Base-by-base conservation (phyloP, 2,329 filamentous ascomycete species). In the Pseudopyrenochaeta lycopersici region DNA sequence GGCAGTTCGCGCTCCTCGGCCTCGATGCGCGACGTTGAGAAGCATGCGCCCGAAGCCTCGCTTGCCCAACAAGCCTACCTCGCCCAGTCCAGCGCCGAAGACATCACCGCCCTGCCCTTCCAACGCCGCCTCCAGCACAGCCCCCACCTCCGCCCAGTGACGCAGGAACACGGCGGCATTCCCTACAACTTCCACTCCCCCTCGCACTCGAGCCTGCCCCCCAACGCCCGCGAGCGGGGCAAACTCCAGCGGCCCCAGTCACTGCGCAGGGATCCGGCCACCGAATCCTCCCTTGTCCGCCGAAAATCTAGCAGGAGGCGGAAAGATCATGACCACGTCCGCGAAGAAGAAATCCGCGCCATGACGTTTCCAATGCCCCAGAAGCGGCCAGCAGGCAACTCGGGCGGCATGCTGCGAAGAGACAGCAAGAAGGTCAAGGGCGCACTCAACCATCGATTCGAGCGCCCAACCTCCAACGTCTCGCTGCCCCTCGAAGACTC, bases 301-400 rank as follows among this genome's bases (percentile, higher is more conserved):
- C 88, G 88, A 56, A 91, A 87, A 69, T 90, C 90, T 35, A 92
- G 87, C 79, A 96, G 76, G 62, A 74, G 91, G 77, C 86, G 89
- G 65, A 64, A 60, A 47, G 67, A 70, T 40, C 88, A 89, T 63
- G 90, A 96, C 58, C 85, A 87, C 70, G 83, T 89, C 53, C 85
- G 94, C 52, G 93, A 97, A 76, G 91, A 91, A 58, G 92, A 97
- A 76, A 92, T 97, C 70, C 90, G 88, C 71, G 88, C 91, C 48
- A 91, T 97, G 90, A 90, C 86, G 68, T 85, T 86, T 56, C 82
- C 84, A 2, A 84, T 88, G 62, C 87, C 90, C 5, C 78, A 87
- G 55, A 83, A 81, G 47, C 85, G 90, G 46, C 82, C 88, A 5
- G 83, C 83, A 10, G 82, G 84, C 42, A 84, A 88, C 55, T 80